Base-by-base conservation (phyloP, 2,329 filamentous ascomycete species). In the Eurotiales sp. region DNA sequence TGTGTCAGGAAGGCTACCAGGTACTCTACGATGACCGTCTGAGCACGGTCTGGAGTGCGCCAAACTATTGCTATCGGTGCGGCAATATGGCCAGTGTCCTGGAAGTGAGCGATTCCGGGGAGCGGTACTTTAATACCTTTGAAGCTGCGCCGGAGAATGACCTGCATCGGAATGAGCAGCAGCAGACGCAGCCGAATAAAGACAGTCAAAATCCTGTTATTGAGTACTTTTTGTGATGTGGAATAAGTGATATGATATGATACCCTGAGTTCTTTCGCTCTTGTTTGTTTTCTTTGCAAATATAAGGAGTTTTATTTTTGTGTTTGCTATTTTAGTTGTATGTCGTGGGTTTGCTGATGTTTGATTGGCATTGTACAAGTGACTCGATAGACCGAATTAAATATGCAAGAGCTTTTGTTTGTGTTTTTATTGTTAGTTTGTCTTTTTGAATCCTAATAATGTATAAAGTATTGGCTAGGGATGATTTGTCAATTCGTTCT, bases 1-100 rank as follows among this genome's bases (percentile, higher is more conserved):
- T 99, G 4, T 99, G 93, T 69, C 93, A 99, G 70, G 93, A 99
- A 73, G 93, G 93, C 0, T 99, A 92, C 70, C 93, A 97, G 73
- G 88, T 97, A 42, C 82, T 99, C 14, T 99, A 96, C 69, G 92
- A 97, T 63, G 92, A 97, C 71, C 83, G 87, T 14, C 75, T 99
- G 32, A 96, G 90, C 69, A 99, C 93, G 1, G 93, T 99, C 6
- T 99, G 93, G 93, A 96, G 90, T 67, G 93, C 93, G 4, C 93
- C 93, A 2, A 99, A 95, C 64, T 95, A 95, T 72, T 95, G 89
- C 72, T 96, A 96, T 69, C 80, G 91, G 30, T 99, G 93, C 72
- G 93, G 93, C 42, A 99, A 99, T 69, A 86, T 97, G 82, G 93
- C 93, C 8, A 96, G 90, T 70, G 93, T 99, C 41, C 79, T 99